Conservation (phyloP, 768 basidiomycete species). For the Pleurotus tuoliensis region DNA sequence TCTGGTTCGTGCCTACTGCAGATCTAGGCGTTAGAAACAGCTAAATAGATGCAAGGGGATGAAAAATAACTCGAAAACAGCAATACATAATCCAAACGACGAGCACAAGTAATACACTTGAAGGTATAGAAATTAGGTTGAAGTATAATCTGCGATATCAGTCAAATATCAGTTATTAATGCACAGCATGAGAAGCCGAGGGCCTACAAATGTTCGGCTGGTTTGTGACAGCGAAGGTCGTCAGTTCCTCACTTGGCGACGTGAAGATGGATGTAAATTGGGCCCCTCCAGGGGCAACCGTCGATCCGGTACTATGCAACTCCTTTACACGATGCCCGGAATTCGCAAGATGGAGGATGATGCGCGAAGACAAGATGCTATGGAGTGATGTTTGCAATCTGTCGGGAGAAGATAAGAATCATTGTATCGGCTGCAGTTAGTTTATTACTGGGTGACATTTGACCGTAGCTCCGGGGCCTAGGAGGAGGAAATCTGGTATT, state of each 20-base stretch:
- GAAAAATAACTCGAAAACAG: no score
- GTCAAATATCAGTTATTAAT: no score
- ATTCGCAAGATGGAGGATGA: slow-evolving; percentile 4
- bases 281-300: slow-evolving; percentile 2
- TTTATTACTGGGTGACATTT: neutral
- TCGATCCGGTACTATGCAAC: neutral
- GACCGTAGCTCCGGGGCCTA: slow-evolving; percentile 5
- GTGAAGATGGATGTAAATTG: slow-evolving; percentile 6
- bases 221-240: neutral
- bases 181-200: no score
- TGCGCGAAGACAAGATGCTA: slow-evolving; percentile 4
- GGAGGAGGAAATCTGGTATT: neutral
- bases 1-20: no score
- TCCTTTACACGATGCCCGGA: slow-evolving; percentile 1
- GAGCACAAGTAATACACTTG: no score
- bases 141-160: neutral
- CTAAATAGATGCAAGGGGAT: no score
- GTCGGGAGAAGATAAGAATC: neutral
- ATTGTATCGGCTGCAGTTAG: neutral
- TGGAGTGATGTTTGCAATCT: slow-evolving; percentile 5
- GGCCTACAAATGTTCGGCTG: neutral
- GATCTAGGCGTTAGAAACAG: no score
- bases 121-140: no score
- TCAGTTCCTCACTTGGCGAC: slow-evolving; percentile 1
- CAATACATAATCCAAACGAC: no score